Conservation (phyloP, 2,329 filamentous ascomycete genomes). For the Aureobasidium sp. region DNA sequence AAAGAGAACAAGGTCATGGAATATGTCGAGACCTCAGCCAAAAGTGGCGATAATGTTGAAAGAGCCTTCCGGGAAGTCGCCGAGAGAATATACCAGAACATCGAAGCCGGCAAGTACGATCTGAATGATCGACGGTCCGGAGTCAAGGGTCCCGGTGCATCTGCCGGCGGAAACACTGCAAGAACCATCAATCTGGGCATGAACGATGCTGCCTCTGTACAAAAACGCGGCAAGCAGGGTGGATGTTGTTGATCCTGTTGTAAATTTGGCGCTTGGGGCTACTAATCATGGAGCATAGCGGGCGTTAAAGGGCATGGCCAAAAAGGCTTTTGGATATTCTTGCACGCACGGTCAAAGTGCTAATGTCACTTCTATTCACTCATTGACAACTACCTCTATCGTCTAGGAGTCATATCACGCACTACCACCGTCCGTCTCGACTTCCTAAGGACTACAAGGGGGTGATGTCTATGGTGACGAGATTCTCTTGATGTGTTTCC, state of each 20-base stretch:
- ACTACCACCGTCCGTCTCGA: background rate
- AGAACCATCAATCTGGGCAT: slow-evolving; percentile 37
- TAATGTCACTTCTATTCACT: background rate
- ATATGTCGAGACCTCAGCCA: slow-evolving; percentile 94
- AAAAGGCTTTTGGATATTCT: background rate
- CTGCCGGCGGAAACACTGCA: slow-evolving; percentile 34
- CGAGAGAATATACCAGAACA: slow-evolving; percentile 92
- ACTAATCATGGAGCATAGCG: background rate
- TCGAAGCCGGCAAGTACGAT: slow-evolving; percentile 90
- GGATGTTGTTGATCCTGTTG: slow-evolving; percentile 23
- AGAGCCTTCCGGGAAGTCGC: slow-evolving; percentile 87
- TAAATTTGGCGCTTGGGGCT: background rate
- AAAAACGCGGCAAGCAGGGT: slow-evolving; percentile 22
- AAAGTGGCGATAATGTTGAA: slow-evolving; percentile 91
- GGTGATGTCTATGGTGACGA: no score
- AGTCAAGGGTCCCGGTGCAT: slow-evolving; percentile 61
- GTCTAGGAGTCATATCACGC: background rate
- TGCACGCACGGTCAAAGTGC: background rate
- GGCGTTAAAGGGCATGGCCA: background rate
- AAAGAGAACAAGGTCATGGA: slow-evolving; percentile 74
- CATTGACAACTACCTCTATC: background rate
- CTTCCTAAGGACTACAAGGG: no score
- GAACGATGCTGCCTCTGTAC: slow-evolving; percentile 29
- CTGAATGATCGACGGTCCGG: slow-evolving; percentile 86
- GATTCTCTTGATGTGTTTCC: no score